phyloP scores from a whole-genome alignment of 139 green algal genomes.

The Diplosphaera chodatii region DNA sequence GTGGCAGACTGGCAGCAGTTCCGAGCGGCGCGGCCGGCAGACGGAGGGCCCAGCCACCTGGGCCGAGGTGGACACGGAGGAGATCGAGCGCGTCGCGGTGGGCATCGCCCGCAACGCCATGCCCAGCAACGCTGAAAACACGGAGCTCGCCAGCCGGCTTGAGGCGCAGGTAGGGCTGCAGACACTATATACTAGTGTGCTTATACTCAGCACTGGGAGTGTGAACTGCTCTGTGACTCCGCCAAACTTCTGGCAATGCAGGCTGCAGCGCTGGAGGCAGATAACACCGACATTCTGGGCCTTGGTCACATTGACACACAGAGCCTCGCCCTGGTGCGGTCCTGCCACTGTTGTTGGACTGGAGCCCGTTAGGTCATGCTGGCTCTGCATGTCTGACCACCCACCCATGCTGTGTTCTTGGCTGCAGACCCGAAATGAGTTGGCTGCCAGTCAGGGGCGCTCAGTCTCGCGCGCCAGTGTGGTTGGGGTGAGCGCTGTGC shows the following conservation, averaged over 20 bases:
- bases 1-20: not conserved
- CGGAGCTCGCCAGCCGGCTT: conserved; percentile 10
- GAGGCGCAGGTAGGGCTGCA: conserved; percentile 4
- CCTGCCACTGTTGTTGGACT: not conserved
- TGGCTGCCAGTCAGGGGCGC: not conserved
- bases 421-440: not conserved
- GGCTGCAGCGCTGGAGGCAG: conserved; percentile 21
- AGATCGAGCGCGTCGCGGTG: conserved; percentile 30
- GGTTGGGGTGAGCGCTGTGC: not conserved
- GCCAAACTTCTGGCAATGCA: no score
- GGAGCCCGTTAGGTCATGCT: no score
- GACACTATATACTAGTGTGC: no score
- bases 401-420: not conserved
- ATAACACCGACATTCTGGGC: conserved; percentile 40
- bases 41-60: conserved; percentile 12
- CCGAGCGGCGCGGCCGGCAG: not conserved
- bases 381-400: no score
- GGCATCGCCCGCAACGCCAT: conserved; percentile 22
- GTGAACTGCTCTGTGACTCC: no score
- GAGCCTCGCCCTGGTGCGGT: conserved; percentile 24
- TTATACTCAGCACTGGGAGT: no score
- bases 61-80: conserved; percentile 23
- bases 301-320: conserved; percentile 36
- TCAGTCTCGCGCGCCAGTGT: not conserved
- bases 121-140: conserved; percentile 10